These are phyloP conservation scores for Grifola frondosa DNA, from an alignment of 1,284 basidiomycete genomes.

Conservation along the genomic window DNA sequence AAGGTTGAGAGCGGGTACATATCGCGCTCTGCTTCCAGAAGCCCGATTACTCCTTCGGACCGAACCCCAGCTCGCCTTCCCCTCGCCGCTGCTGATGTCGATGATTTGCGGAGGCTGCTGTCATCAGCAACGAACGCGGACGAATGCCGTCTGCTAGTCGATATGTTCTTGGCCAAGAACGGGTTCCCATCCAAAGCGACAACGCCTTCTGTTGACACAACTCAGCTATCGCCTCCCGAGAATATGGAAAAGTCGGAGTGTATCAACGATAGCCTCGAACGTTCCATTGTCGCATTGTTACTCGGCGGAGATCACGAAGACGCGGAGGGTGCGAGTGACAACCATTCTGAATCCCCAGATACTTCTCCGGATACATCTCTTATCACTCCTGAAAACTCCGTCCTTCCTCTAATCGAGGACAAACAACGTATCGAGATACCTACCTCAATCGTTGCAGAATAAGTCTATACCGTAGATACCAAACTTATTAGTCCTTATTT, in stretches of 20 bases:
- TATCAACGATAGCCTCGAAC: constrained; percentile 26
- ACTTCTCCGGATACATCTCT: too few species aligned
- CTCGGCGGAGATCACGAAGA: too few species aligned
- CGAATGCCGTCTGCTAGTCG: constrained; percentile 82
- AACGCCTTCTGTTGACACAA: too few species aligned
- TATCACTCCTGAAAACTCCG: too few species aligned
- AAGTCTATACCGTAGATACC: too few species aligned
- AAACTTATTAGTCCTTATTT: too few species aligned
- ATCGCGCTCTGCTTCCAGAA: constrained; percentile 16
- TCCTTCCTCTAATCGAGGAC: too few species aligned
- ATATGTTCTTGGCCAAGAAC: constrained; percentile 74
- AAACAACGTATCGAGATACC: too few species aligned
- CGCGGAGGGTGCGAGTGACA: too few species aligned
- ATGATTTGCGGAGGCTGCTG: constrained; percentile 71
- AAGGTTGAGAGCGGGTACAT: constrained; percentile 21
- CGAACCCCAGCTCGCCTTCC: constrained; percentile 13
- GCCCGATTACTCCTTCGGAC: constrained; percentile 16
- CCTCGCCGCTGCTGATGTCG: constrained; percentile 44
- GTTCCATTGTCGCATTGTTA: constrained; percentile 29
- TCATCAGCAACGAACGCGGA: constrained; percentile 70
- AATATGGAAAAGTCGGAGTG: constrained; percentile 8
- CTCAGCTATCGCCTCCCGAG: too few species aligned
- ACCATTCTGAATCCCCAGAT: too few species aligned
- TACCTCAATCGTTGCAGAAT: too few species aligned
- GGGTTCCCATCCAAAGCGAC: constrained; percentile 34